Evolutionary conservation across 805 yeast genomes (phyloP).

Genomic region (Hanseniaspora hatyaiensis): DNA sequence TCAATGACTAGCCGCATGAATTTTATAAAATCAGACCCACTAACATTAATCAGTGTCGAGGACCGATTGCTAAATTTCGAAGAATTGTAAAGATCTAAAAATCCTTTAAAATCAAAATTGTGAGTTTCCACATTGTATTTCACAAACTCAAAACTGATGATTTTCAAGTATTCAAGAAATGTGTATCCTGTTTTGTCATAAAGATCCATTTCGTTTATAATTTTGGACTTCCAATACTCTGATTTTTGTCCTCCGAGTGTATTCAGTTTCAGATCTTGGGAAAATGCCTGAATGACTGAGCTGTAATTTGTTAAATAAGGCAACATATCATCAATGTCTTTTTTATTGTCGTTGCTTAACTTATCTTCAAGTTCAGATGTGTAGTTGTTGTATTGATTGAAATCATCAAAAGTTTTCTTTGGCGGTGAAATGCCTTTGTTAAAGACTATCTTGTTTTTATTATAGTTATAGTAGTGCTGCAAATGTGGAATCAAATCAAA

Average conservation of each 20-base stretch:
- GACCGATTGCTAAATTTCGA: conserved; percentile 7
- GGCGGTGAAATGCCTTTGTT: conserved; percentile 14
- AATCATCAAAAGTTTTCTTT: conserved; percentile 16
- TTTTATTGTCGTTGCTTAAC: neutral
- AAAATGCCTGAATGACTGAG: conserved; percentile 7
- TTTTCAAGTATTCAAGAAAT: conserved; percentile 2
- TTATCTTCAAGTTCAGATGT: neutral
- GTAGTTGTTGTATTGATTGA: neutral
- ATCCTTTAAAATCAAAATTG: conserved; percentile 11
- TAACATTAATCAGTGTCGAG: neutral
- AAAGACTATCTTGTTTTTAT: neutral
- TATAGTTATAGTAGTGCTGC: conserved; percentile 20
- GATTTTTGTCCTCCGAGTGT: neutral
- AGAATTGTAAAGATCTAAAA: neutral
- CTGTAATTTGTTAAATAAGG: conserved; percentile 10
- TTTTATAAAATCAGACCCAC: conserved; percentile 1
- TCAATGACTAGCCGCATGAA: conserved; percentile 8
- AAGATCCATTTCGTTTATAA: conserved; percentile 17
- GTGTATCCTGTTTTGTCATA: neutral
- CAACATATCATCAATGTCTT: neutral
- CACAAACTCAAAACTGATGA: neutral
- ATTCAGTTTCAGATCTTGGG: conserved; percentile 4
- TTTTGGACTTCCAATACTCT: neutral
- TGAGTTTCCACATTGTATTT: neutral
- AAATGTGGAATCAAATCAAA: conserved; percentile 33